phyloP scores from a whole-genome alignment of 352 stramenopile species.

The Stephanocyclus meneghinianus region DNA sequence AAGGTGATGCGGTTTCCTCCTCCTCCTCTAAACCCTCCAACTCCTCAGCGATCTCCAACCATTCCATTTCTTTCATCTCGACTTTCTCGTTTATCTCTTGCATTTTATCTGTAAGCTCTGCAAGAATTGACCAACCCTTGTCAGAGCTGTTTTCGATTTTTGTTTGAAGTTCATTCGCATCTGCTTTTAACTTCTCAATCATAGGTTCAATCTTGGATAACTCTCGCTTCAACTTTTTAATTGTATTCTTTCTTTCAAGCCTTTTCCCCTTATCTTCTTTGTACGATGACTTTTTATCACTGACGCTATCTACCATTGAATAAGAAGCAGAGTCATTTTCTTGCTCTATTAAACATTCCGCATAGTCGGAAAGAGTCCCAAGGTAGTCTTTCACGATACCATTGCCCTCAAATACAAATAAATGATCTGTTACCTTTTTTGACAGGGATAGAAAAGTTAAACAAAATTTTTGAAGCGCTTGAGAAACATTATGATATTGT shows the following conservation, averaged over 20 bases:
- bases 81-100: constrained; percentile 68
- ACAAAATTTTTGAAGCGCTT: not conserved
- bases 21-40: constrained; percentile 64
- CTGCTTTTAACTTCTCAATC: constrained; percentile 71
- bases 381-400: constrained; percentile 81
- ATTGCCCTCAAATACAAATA: constrained; percentile 84
- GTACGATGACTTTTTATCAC: constrained; percentile 59
- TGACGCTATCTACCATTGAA: not conserved
- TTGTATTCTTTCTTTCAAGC: constrained; percentile 62
- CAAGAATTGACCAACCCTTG: constrained; percentile 76
- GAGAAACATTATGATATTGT: not conserved
- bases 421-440: constrained; percentile 67
- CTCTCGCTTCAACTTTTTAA: constrained; percentile 74
- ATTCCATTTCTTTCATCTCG: constrained; percentile 79
- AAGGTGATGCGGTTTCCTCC: constrained; percentile 10
- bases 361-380: constrained; percentile 79
- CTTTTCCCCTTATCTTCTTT: constrained; percentile 74
- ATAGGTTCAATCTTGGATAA: constrained; percentile 65
- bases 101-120: constrained; percentile 70
- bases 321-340: constrained; percentile 42
- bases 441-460: not conserved
- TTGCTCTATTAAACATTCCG: constrained; percentile 73
- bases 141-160: constrained; percentile 65
- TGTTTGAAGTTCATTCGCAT: constrained; percentile 41
- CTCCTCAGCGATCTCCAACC: constrained; percentile 75